Evolutionary conservation across 2,329 filamentous ascomycete species (phyloP).

Genomic region (Penicillium vulpinum): DNA sequence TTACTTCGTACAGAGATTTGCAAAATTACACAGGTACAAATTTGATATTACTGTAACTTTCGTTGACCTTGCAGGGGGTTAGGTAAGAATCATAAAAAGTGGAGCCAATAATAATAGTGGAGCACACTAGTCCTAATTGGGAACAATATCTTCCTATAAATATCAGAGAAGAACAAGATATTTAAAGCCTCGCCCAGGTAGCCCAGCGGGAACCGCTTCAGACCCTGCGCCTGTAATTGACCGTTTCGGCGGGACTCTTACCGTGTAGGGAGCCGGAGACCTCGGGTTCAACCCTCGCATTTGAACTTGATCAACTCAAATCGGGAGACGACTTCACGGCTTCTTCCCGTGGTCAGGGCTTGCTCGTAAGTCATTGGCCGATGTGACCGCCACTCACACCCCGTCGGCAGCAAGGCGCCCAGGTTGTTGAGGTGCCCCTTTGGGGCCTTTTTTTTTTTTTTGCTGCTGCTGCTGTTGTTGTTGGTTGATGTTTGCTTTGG

Average conservation of each 20-base stretch:
- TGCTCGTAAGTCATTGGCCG: not conserved
- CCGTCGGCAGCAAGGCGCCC: not conserved
- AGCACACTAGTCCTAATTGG: not conserved
- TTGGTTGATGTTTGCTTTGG: not conserved
- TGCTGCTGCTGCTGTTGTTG: not conserved
- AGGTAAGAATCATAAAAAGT: not conserved
- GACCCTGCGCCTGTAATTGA: not conserved
- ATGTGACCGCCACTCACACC: not conserved
- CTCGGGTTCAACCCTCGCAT: not conserved
- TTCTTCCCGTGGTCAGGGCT: not conserved
- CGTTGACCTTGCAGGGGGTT: too few relatives aligned
- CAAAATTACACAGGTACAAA: too few relatives aligned
- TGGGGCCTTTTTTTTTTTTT: not conserved
- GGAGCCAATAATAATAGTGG: not conserved
- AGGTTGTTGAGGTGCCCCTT: not conserved
- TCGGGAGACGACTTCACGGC: not conserved
- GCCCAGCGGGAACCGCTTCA: not conserved
- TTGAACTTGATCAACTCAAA: not conserved
- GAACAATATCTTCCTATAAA: not conserved
- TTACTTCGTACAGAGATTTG: too few relatives aligned
- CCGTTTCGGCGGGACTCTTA: not conserved
- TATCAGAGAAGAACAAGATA: rapidly evolving
- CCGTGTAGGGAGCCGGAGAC: not conserved
- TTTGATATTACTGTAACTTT: too few relatives aligned
- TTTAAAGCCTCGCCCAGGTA: not conserved